phyloP scores from a whole-genome alignment of 805 yeast species.

The Yamadazyma laniorum region DNA sequence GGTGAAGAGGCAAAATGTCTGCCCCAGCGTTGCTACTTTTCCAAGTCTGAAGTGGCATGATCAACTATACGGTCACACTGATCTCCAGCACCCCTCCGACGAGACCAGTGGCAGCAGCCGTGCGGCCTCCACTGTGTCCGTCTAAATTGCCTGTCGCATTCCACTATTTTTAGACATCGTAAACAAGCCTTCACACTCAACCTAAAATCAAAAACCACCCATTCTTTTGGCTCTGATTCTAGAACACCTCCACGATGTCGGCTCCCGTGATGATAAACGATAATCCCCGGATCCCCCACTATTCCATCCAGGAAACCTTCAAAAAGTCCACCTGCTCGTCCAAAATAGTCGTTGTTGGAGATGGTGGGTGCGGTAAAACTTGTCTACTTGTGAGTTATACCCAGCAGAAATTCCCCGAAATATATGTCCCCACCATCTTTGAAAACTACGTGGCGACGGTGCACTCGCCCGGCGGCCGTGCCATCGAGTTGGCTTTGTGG shows the following conservation, averaged over 20 bases:
- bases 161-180: too few relatives aligned
- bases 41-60: too few relatives aligned
- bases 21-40: too few relatives aligned
- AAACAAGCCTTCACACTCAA: too few relatives aligned
- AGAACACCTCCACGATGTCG: not conserved
- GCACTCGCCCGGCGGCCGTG: conserved; percentile 72
- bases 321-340: conserved; percentile 24
- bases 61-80: too few relatives aligned
- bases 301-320: conserved; percentile 26
- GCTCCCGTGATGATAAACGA: conserved; percentile 29
- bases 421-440: conserved; percentile 79
- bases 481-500: conserved; percentile 75
- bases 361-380: conserved; percentile 90
- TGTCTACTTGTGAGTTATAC: conserved; percentile 68
- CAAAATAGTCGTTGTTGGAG: conserved; percentile 83
- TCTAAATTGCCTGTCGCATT: too few relatives aligned
- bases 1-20: too few relatives aligned
- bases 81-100: too few relatives aligned
- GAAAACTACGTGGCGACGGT: conserved; percentile 71
- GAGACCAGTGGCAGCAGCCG: too few relatives aligned
- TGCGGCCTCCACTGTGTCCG: too few relatives aligned
- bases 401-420: conserved; percentile 65
- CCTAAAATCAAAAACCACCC: too few relatives aligned
- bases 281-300: conserved; percentile 37
- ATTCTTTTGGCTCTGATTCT: too few relatives aligned